A percentile compares a stretch with the other conserved stretches of the same genome.
Evolutionary conservation across 768 basidiomycete genomes (phyloP).

Genomic region (Pulveroboletus sp.): DNA sequence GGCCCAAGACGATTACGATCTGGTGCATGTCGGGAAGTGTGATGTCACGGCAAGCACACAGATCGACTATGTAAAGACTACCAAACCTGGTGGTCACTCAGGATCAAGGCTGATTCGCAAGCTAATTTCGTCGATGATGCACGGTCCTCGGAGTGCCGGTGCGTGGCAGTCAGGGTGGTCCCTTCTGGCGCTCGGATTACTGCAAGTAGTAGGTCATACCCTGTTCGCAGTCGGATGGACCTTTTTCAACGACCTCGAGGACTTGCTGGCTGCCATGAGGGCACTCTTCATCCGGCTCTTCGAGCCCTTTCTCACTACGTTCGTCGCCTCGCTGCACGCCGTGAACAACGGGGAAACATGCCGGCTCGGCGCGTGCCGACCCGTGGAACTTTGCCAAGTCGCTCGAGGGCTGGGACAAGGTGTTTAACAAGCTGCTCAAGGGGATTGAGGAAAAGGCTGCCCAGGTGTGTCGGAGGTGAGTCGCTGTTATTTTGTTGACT

Average conservation of each 20-base stretch:
- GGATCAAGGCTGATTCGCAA: too few species aligned
- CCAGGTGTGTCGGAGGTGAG: conserved; percentile 43
- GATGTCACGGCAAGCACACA: too few species aligned
- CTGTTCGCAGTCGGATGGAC: conserved; percentile 92
- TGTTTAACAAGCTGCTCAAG: conserved; percentile 74
- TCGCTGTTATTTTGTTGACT: too few species aligned
- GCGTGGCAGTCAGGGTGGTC: too few species aligned
- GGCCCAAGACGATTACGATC: too few species aligned
- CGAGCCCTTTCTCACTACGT: conserved; percentile 75
- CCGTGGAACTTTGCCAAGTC: conserved; percentile 68
- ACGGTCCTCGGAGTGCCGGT: too few species aligned
- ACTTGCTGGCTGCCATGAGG: conserved; percentile 77
- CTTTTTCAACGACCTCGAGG: conserved; percentile 89
- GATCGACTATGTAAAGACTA: too few species aligned
- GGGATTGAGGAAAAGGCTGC: conserved; percentile 74
- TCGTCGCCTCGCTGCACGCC: conserved; percentile 79
- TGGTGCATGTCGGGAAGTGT: too few species aligned
- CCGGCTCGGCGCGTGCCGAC: conserved; percentile 30
- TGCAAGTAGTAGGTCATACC: too few species aligned
- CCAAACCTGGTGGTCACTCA: too few species aligned
- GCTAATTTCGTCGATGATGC: too few species aligned
- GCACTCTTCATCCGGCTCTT: conserved; percentile 84
- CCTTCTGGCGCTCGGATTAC: too few species aligned
- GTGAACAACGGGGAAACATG: conserved; percentile 45
- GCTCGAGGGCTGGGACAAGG: conserved; percentile 75